Evolutionary conservation across 192 early-diverging fungal genomes (phyloP).

Genomic region (Coemansia umbellata): DNA sequence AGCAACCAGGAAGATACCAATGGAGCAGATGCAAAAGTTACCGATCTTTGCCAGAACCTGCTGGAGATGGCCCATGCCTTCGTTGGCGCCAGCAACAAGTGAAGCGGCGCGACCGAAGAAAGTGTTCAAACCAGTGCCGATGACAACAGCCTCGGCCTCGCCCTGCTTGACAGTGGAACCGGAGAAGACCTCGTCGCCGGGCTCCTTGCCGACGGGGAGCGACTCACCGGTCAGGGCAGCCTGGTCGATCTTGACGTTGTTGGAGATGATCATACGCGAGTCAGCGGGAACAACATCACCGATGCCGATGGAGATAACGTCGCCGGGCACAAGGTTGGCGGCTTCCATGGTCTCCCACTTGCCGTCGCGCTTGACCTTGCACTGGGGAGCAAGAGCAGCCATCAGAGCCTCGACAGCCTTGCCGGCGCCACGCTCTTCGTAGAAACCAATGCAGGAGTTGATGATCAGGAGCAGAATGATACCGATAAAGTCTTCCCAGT

Average conservation of each 20-base stretch:
- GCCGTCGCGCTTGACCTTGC: slow-evolving; percentile 84
- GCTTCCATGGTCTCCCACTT: slow-evolving; percentile 76
- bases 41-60: slow-evolving; percentile 70
- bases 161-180: slow-evolving; percentile 80
- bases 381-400: slow-evolving; percentile 86
- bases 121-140: slow-evolving; percentile 76
- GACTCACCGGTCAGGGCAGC: slow-evolving; percentile 73
- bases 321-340: slow-evolving; percentile 78
- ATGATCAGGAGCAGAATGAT: slow-evolving; percentile 74
- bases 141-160: slow-evolving; percentile 72
- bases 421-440: slow-evolving; percentile 88
- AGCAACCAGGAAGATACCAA: slow-evolving; percentile 66
- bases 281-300: slow-evolving; percentile 91
- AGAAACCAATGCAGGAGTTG: slow-evolving; percentile 84
- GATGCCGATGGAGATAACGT: slow-evolving; percentile 79
- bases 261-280: slow-evolving; percentile 68
- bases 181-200: slow-evolving; percentile 70
- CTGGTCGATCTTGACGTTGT: slow-evolving; percentile 66
- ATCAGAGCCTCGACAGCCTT: slow-evolving; percentile 91
- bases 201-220: slow-evolving; percentile 65
- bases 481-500: slow-evolving; percentile 86
- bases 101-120: slow-evolving; percentile 80
- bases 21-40: slow-evolving; percentile 71
- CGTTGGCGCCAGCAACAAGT: slow-evolving; percentile 67
- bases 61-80: slow-evolving; percentile 74